phyloP scores from a whole-genome alignment of 2,329 filamentous ascomycete species.

The Ophiostoma tasmaniense region DNA sequence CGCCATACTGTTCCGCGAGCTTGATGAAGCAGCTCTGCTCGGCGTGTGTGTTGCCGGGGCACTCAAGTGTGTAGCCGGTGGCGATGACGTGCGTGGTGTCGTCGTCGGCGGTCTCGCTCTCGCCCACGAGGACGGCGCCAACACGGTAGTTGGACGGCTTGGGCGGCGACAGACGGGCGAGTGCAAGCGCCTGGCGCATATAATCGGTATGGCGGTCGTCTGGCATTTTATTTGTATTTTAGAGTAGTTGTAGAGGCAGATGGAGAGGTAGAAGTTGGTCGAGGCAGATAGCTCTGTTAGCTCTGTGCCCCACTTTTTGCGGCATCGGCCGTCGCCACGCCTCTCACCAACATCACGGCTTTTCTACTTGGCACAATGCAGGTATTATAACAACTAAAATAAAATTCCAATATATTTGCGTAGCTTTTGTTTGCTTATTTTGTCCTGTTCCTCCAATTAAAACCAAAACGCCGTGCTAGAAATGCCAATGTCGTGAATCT shows the following conservation, averaged over 20 bases:
- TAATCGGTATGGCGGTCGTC: slow-evolving; percentile 36
- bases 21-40: slow-evolving; percentile 89
- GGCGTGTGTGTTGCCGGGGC: slow-evolving; percentile 88
- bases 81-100: slow-evolving; percentile 29
- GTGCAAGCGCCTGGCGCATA: slow-evolving; percentile 64
- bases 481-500: neutral
- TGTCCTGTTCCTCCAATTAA: neutral
- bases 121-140: slow-evolving; percentile 74
- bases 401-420: neutral
- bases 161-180: slow-evolving; percentile 71
- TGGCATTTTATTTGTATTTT: neutral
- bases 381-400: too few species aligned
- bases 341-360: neutral
- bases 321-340: neutral
- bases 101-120: slow-evolving; percentile 25
- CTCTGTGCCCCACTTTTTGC: neutral
- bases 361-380: too few species aligned
- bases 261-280: neutral
- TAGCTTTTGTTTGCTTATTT: neutral
- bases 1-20: slow-evolving; percentile 41
- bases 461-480: slow-evolving; percentile 1
- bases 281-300: neutral
- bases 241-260: neutral
- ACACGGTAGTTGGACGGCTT: slow-evolving; percentile 90
- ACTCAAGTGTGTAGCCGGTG: slow-evolving; percentile 72